Base-by-base conservation (phyloP, 805 yeast genomes). In the Myxozyma neotropica region DNA sequence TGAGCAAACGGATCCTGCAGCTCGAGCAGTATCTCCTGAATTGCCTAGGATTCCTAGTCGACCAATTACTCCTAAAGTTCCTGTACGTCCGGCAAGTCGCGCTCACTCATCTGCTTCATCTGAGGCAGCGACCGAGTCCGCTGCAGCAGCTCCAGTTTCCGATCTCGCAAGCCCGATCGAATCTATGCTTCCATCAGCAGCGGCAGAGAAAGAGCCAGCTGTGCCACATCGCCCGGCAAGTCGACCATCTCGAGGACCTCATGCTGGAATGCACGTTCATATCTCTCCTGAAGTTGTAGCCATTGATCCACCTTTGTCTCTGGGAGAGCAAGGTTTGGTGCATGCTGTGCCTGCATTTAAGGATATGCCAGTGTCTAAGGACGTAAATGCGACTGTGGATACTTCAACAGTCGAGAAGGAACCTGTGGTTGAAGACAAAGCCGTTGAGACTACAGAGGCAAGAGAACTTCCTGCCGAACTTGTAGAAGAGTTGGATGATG, bases 241-340 rank as follows among this genome's bases (percentile, higher is more conserved):
- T 26, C 24, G 52, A 4, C 59, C 55, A 12, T 38, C 60, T 19
- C 49, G 43, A 10, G 17, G 21, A 13, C 33, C 51, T 19, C 49
- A 44, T 31, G 13, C 21, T 2, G 52, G 49, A 17, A 19, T 51
- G 52, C 62, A 53, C 23, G 62, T 58, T 2, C 62, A 58, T 50
- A 33, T 58, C 4, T 43, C 62, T 4, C 49, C 48, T 17, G 51
- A 44, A 5, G 58, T 58, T 1, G 24, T 54, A 31, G 58, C 39
- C 1, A 58, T 58, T 21, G 56, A 50, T 17, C 53, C 62, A 12
- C n/a, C 48, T 19, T 33, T 15, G n/a, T n/a, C 43, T 26, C 24
- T 38, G 5, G 50, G 27, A 13, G 17, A 13, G 5, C n/a, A 17
- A 4, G 27, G 33, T 13, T 19, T 24, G 23, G 26, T 33, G 10